Evolutionary conservation across 345 rosid genomes (phyloP), one percentile per base, ranked within the genome.

Genomic region (Syzygium aromaticum): DNA sequence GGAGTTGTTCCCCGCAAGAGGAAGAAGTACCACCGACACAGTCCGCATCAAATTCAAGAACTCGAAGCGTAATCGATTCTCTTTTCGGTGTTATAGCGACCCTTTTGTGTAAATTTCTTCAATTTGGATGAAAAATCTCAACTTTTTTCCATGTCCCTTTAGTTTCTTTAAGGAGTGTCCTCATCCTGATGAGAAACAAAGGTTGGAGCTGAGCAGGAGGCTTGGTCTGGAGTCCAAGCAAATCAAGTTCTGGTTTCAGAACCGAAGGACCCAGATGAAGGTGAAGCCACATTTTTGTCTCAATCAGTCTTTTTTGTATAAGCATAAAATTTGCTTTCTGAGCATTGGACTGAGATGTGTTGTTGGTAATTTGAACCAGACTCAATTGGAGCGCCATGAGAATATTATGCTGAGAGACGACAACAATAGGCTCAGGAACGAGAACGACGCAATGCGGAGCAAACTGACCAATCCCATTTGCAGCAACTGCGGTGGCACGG

Each of bases 211-310:
- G 73, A 91, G 95, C 86, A 89, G 87, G 84, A 91, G 89, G 89
- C 95, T 96, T 87, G 89, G 92, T 86, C 88, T 94, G 86, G 95
- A 91, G 86, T 84, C 86, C 78, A 93, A 85, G 86, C 97, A 96
- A 90, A 93, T 95, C 89, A 95, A 95, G 90, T 94, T 94, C 83
- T 95, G 98, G 98, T 95, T 95, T 89, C 98, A 95, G 85, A 96
- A 96, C 88, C 87, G 94, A 85, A 90, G 98, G 88, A 95, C 97
- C n/a, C 98, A 96, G 80, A 90, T 94, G 93, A 95, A 96, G 96
- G 97, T 94, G 84, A 89, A 51, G 23, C 54, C 27, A n/a, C n/a
- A 19, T 86, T 40, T 73, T 17, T 52, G 83, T 33, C 17, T 88
- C 25, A 11, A 5, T 61, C 84, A 30, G 43, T 51, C n/a, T 33